phyloP scores from a whole-genome alignment of 176 grass and related monocot species.

The Rhynchospora tenuis region DNA sequence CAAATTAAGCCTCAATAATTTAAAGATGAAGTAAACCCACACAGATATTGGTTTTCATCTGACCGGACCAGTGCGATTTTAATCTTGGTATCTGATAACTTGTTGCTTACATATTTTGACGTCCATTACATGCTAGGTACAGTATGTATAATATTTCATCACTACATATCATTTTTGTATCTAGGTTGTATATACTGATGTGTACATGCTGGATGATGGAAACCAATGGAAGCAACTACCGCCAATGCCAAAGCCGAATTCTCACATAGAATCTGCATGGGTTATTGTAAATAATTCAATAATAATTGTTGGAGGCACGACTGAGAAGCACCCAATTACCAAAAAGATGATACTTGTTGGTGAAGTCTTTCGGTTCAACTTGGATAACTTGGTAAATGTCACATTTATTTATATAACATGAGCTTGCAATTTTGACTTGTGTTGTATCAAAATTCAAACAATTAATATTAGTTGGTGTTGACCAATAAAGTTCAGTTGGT shows the following conservation, averaged over 20 bases:
- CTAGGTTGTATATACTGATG: conserved; percentile 71
- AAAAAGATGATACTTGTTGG: conserved; percentile 95
- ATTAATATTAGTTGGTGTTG: not conserved
- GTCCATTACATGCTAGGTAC: not conserved
- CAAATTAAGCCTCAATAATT: not conserved
- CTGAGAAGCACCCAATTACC: conserved; percentile 77
- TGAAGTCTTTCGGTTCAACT: conserved; percentile 70
- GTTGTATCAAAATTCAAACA: not conserved
- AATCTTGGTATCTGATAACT: not conserved
- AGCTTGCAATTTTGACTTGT: not conserved
- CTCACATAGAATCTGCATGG: conserved; percentile 88
- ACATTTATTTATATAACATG: not conserved
- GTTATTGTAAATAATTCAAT: conserved; percentile 67
- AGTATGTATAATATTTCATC: not conserved
- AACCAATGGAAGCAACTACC: conserved; percentile 53
- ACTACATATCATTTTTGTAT: not conserved
- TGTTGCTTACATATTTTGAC: not conserved
- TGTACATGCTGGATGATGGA: conserved; percentile 64
- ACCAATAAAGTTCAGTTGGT: not conserved
- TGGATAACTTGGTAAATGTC: conserved; percentile 51
- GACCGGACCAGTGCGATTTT: not conserved
- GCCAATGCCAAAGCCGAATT: conserved; percentile 81
- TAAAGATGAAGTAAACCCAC: not conserved
- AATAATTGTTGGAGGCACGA: conserved; percentile 69
- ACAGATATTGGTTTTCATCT: not conserved